Base-by-base conservation (phyloP, 2,329 filamentous ascomycete species). In the Stachybotrys echinatus region DNA sequence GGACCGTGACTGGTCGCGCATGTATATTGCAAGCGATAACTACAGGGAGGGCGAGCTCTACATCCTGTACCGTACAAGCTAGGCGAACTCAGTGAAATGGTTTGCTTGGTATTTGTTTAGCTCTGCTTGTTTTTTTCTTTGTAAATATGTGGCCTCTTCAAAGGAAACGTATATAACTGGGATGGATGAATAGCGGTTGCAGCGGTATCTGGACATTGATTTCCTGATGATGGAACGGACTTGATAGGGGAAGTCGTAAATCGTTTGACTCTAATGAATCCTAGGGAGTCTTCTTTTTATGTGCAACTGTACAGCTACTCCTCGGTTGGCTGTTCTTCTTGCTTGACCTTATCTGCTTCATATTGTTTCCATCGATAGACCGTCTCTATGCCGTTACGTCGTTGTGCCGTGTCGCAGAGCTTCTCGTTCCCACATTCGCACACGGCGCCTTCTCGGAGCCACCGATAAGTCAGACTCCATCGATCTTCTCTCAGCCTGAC, bases 391-490 rank as follows among this genome's bases (percentile, higher is more conserved):
- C 76, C 77, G 20, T 58, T 58, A 4, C 71, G 57, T 23, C 64
- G 57, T 62, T 78, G 75, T 7, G 75, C 75, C 18, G 75, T 77
- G 59, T 81, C 77, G 51, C 77, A 81, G 5, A 79, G 60, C 51
- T 66, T 68, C 22, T 68, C 53, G 52, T 80, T 62, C 3, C 76
- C 77, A 55, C 77, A 81, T 47, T 74, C 74, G 51, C 77, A 81
- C 12, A 68, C 66, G 1, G 62, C 70, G 0, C 70, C 69, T 6
- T 70, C 62, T 7, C 77, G 64, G 6, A 78, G 54, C 77, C 77
- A 81, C 1, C 77, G 70, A 56, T 77, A 81, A 2, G 77, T 81
- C 42, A 81, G 68, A 56, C 77, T 81, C 77, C 77, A 81, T 6
- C 77, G 66, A 23, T 78, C 66, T 2, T 52, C 56, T 0, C 77